Conservation (phyloP, 345 rosid genomes). For the Raphanus sativus region DNA sequence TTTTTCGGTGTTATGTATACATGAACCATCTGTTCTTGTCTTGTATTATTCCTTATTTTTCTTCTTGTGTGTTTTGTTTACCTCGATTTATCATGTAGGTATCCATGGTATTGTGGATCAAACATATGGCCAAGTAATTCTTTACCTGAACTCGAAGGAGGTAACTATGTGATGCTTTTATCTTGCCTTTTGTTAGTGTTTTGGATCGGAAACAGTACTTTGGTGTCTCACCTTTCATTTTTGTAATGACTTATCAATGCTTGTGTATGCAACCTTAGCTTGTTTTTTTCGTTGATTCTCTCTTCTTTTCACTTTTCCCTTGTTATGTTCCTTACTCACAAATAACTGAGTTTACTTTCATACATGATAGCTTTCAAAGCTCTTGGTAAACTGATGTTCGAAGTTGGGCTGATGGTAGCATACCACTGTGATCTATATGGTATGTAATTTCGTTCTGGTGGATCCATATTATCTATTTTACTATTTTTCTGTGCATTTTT, state of each 20-base stretch:
- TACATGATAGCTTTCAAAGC: conserved; percentile 73
- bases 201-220: background rate
- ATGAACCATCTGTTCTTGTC: background rate
- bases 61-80: conserved; percentile 10
- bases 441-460: conserved; percentile 25
- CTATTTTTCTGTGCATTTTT: background rate
- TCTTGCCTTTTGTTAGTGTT: conserved; percentile 11
- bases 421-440: conserved; percentile 90
- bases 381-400: conserved; percentile 74
- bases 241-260: background rate
- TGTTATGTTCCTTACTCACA: background rate
- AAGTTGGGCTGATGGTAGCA: conserved; percentile 82
- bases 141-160: conserved; percentile 83
- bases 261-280: background rate
- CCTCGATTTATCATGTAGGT: conserved; percentile 48
- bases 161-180: conserved; percentile 42
- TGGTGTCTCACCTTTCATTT: conserved; percentile 3
- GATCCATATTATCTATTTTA: background rate
- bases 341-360: conserved; percentile 13
- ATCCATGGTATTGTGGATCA: conserved; percentile 84
- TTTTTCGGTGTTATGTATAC: background rate
- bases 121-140: conserved; percentile 81
- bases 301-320: background rate
- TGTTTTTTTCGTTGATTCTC: background rate
- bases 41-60: background rate